Percentiles rank a stretch among this genome's conserved stretches.
Conservation (phyloP, 1,139 yeast species). For the Protomyces arabidopsidicola region DNA sequence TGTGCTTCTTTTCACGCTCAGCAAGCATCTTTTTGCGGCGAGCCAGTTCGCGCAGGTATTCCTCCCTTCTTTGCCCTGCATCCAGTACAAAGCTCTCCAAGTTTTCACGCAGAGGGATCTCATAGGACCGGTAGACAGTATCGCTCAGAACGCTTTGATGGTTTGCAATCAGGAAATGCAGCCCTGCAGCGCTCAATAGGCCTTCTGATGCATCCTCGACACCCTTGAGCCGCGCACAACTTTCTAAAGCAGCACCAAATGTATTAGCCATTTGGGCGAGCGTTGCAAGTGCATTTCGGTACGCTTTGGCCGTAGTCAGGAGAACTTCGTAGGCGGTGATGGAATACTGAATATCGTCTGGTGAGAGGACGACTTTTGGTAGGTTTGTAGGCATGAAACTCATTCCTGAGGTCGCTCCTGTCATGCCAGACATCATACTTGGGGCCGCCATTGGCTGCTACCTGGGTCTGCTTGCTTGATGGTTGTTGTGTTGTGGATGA, state of each 20-base stretch:
- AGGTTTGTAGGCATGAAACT: not conserved
- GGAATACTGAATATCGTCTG: conserved; percentile 10
- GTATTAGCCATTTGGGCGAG: conserved; percentile 64
- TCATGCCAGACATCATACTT: conserved; percentile 6
- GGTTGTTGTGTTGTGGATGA: not conserved
- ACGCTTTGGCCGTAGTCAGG: conserved; percentile 50
- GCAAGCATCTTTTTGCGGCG: conserved; percentile 49
- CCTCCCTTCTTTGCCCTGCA: conserved; percentile 46
- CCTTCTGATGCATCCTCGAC: conserved; percentile 57
- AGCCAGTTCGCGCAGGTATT: conserved; percentile 53
- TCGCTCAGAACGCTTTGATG: conserved; percentile 69
- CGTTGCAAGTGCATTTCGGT: conserved; percentile 49
- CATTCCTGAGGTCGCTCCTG: not conserved
- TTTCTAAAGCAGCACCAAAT: conserved; percentile 68
- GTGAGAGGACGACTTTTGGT: conserved; percentile 13
- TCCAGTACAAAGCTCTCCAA: conserved; percentile 43
- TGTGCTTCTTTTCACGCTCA: conserved; percentile 53
- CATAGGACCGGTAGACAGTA: conserved; percentile 52
- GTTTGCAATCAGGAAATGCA: conserved; percentile 71
- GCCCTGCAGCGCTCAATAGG: conserved; percentile 66
- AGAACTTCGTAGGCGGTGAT: conserved; percentile 46
- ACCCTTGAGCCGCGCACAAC: conserved; percentile 64
- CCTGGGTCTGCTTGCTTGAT: not conserved
- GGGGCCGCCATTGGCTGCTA: not conserved
- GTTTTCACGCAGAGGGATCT: conserved; percentile 50